Conservation (phyloP, 2,329 filamentous ascomycete species). For the Cladorrhinum sp. region DNA sequence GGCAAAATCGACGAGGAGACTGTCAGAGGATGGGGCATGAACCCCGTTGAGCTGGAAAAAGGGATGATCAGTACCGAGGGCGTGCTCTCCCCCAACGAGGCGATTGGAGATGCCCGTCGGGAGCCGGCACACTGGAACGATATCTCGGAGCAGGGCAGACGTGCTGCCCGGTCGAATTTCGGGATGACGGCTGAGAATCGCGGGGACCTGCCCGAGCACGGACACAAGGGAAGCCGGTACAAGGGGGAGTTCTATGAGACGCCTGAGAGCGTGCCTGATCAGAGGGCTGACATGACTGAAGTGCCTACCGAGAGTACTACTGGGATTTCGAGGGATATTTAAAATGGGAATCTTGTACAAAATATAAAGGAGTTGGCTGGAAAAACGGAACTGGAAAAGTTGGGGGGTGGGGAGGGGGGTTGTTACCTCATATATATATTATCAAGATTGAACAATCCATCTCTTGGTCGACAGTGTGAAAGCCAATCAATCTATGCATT, state of each 20-base stretch:
- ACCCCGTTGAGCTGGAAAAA: slow-evolving; percentile 7
- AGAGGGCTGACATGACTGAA: slow-evolving; percentile 41
- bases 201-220: slow-evolving; percentile 28
- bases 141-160: slow-evolving; percentile 35
- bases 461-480: no score
- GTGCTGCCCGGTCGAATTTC: slow-evolving; percentile 39
- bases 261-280: slow-evolving; percentile 42
- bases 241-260: slow-evolving; percentile 42
- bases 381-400: background rate
- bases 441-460: no score
- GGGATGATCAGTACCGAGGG: slow-evolving; percentile 4
- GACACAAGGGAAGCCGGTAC: slow-evolving; percentile 35
- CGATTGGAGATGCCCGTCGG: slow-evolving; percentile 22
- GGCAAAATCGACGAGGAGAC: slow-evolving; percentile 16
- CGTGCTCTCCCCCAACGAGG: slow-evolving; percentile 20
- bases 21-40: slow-evolving; percentile 15
- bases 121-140: slow-evolving; percentile 24
- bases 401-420: no score
- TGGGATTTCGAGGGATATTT: slow-evolving; percentile 28
- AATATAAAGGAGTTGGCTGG: background rate
- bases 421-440: no score
- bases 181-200: slow-evolving; percentile 31
- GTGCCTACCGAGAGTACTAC: slow-evolving; percentile 42
- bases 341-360: background rate
- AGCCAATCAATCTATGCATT: background rate